Percentiles rank a stretch among this genome's conserved stretches.
Evolutionary conservation across 768 basidiomycete species (phyloP).

Genomic region (Cystobasidium tubakii): DNA sequence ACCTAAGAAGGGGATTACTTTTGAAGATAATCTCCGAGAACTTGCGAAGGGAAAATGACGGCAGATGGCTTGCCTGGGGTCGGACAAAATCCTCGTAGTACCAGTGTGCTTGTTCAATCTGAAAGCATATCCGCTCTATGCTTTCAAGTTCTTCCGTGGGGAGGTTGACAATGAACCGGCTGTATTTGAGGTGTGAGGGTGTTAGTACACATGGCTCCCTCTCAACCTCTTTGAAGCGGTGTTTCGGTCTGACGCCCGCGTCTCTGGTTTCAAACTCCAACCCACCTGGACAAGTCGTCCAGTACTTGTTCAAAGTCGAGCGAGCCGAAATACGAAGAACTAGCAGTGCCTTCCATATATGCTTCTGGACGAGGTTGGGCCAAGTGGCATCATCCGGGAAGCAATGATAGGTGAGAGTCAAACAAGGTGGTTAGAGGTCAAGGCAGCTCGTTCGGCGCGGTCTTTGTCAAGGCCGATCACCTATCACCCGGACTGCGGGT

Average conservation of each 20-base stretch:
- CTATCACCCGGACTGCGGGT: too few relatives aligned
- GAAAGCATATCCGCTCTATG: slow-evolving; percentile 91
- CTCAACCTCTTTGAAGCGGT: not conserved
- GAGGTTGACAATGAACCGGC: slow-evolving; percentile 93
- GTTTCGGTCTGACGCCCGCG: not conserved
- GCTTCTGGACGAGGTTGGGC: not conserved
- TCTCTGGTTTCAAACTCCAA: not conserved
- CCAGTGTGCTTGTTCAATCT: slow-evolving; percentile 85
- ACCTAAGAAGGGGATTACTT: slow-evolving; percentile 59
- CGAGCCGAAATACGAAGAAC: slow-evolving; percentile 6
- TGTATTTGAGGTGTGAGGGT: slow-evolving; percentile 48
- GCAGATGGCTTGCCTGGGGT: slow-evolving; percentile 78
- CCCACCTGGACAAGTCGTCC: slow-evolving; percentile 80
- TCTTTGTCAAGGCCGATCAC: not conserved
- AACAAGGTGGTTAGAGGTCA: not conserved
- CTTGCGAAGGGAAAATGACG: slow-evolving; percentile 78
- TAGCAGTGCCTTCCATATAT: not conserved
- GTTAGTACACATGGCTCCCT: too few relatives aligned
- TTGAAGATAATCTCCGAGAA: slow-evolving; percentile 86
- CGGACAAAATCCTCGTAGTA: slow-evolving; percentile 99
- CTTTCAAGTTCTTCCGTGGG: slow-evolving; percentile 86
- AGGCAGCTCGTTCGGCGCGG: too few relatives aligned
- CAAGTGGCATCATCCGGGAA: not conserved
- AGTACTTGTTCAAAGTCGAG: slow-evolving; percentile 71
- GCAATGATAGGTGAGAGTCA: not conserved